Base-by-base conservation (phyloP, 805 yeast species). In the Spathaspora gorwiae region DNA sequence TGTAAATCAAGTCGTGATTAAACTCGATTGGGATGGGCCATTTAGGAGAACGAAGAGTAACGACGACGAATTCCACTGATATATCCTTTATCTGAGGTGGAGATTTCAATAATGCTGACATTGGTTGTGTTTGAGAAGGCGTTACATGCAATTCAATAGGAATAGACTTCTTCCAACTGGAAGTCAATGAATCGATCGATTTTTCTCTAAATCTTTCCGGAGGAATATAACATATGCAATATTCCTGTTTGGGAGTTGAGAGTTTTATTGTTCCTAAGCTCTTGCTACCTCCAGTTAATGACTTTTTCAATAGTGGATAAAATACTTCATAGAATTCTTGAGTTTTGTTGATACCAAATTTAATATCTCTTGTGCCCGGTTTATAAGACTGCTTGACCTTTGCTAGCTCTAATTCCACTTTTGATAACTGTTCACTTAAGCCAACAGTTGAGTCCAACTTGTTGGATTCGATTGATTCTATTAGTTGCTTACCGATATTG, bases 1-100 rank as follows among this genome's bases (percentile, higher is more conserved):
- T 50, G 49, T 59, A 66, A 1, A 70, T 49, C 13, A 64, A 54
- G 36, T 64, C 71, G 48, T 68, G 72, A 45, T 61, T 57, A 27
- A 70, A 46, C 52, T 69, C 76, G 8, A 70, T 44, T 1, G 76
- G 74, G 10, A 70, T 65, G 2, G 70, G 65, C 26, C 53, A 50
- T 40, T 61, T 57, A 11, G 60, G 56, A 1, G 74, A 64, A 37
- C 60, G 53, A 13, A 63, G 48, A 15, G 73, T 63, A 30, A 62
- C 41, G 1, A 59, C 71, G 4, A 60, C 61, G 26, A 70, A 55
- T 35, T 67, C 72, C 2, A 62, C 60, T 2, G 31, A 8, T 60
- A 48, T 1, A 40, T 12, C 34, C 55, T 60, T 38, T 64, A 47
- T 37, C 57, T 59, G 19, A 14, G 49, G 49, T 13, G 35, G 33